These are phyloP conservation scores for Aegilops longissima DNA, from an alignment of 176 grass and related monocot species.

Conservation along the genomic window DNA sequence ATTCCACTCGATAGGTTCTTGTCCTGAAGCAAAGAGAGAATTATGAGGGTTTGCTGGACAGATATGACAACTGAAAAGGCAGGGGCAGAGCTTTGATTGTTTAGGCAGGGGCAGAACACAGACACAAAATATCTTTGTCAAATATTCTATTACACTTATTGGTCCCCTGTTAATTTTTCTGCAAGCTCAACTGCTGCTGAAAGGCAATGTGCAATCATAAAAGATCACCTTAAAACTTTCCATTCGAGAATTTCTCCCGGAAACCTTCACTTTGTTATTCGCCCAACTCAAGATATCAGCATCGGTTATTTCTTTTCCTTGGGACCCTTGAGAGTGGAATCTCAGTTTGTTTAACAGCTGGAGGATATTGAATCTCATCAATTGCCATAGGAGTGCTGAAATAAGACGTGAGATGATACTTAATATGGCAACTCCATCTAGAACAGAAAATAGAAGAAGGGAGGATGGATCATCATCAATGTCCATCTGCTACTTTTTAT, in stretches of 20 bases:
- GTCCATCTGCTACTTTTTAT: background rate
- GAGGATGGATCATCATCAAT: background rate
- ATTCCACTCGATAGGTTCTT: slow-evolving; percentile 78
- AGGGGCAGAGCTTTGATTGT: background rate
- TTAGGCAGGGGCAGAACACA: too few species aligned
- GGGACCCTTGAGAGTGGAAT: slow-evolving; percentile 74
- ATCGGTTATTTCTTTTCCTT: slow-evolving; percentile 90
- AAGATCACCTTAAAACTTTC: slow-evolving; percentile 78
- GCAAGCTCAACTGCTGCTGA: background rate
- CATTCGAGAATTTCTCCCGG: slow-evolving; percentile 66
- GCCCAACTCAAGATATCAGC: slow-evolving; percentile 93
- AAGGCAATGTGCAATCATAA: background rate
- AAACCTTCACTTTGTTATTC: slow-evolving; percentile 70
- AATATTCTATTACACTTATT: background rate
- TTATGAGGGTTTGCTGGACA: slow-evolving; percentile 23
- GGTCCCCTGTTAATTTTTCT: background rate
- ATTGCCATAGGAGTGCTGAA: slow-evolving; percentile 95
- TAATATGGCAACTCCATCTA: background rate
- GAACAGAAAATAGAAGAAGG: background rate
- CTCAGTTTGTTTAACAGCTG: slow-evolving; percentile 87
- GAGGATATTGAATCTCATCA: slow-evolving; percentile 98
- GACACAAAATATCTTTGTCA: background rate
- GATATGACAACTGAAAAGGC: background rate
- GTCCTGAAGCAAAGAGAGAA: slow-evolving; percentile 57
- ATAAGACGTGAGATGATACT: slow-evolving; percentile 13